Evolutionary conservation across 2,329 filamentous ascomycete genomes (phyloP).

Genomic region (Boeremia exigua): DNA sequence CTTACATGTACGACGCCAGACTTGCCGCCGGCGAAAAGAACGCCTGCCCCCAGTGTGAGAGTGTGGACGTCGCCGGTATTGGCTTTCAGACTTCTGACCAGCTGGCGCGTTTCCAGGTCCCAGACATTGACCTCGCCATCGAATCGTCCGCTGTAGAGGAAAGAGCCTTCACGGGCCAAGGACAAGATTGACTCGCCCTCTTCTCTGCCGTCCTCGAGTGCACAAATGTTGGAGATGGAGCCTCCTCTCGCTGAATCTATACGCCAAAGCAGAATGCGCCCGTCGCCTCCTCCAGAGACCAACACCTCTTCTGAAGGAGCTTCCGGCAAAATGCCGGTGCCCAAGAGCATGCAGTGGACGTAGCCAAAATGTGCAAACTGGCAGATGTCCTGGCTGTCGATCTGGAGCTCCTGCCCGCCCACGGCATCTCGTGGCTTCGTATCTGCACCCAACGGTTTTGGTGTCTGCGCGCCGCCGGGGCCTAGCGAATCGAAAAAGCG

Average conservation of each 20-base stretch:
- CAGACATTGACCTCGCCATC: constrained; percentile 92
- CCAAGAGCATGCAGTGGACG: constrained; percentile 93
- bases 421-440: constrained; percentile 55
- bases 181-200: constrained; percentile 72
- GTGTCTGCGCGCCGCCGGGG: constrained; percentile 80
- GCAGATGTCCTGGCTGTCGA: constrained; percentile 78
- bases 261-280: constrained; percentile 92
- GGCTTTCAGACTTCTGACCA: constrained; percentile 83
- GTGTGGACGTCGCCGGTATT: constrained; percentile 85
- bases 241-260: constrained; percentile 66
- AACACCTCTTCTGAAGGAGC: constrained; percentile 77
- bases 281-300: constrained; percentile 91
- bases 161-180: constrained; percentile 84
- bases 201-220: constrained; percentile 64
- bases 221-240: constrained; percentile 73
- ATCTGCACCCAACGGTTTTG: constrained; percentile 68
- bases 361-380: constrained; percentile 96
- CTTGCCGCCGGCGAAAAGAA: constrained; percentile 87
- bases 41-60: constrained; percentile 82
- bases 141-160: constrained; percentile 88
- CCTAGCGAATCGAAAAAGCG: constrained; percentile 93
- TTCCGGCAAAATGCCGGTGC: constrained; percentile 73
- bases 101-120: constrained; percentile 94
- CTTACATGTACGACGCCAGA: constrained; percentile 80
- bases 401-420: constrained; percentile 75